A percentile compares a stretch with the other conserved stretches of the same genome.
Conservation (phyloP, 2,329 filamentous ascomycete genomes). For the Scorias spongiosa region DNA sequence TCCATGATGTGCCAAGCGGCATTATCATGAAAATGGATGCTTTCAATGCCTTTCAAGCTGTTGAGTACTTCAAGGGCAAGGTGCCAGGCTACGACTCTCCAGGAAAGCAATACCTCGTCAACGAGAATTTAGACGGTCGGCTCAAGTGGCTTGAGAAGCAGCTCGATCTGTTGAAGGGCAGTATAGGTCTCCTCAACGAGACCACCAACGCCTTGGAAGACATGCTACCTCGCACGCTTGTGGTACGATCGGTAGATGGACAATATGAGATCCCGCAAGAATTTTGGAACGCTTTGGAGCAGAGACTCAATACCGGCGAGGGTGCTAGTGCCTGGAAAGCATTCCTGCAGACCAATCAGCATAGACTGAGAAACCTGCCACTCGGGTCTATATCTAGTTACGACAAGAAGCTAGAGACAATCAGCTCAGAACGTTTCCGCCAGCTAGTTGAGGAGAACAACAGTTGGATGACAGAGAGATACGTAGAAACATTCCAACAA, state of each 20-base stretch:
- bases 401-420: conserved; percentile 4
- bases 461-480: conserved; percentile 2
- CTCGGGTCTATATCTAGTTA: conserved; percentile 24
- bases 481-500: conserved; percentile 1
- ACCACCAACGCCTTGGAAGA: conserved; percentile 22
- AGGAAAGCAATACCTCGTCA: background rate
- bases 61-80: conserved; percentile 1
- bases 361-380: conserved; percentile 23
- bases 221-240: conserved; percentile 42
- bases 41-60: conserved; percentile 1
- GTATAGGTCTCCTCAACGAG: conserved; percentile 2
- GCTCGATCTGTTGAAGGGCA: conserved; percentile 1
- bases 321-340: conserved; percentile 21
- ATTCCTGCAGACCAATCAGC: conserved; percentile 21
- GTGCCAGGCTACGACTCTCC: background rate
- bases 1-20: background rate
- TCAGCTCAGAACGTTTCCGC: conserved; percentile 5
- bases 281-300: conserved; percentile 50
- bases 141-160: conserved; percentile 1
- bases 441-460: conserved; percentile 6
- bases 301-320: conserved; percentile 36
- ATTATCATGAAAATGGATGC: background rate
- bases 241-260: conserved; percentile 37
- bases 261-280: conserved; percentile 40
- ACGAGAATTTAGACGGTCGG: background rate